Percentiles rank a stretch among this genome's conserved stretches.
phyloP scores from a whole-genome alignment of 2,329 filamentous ascomycete genomes.

The Talaromyces sp. region DNA sequence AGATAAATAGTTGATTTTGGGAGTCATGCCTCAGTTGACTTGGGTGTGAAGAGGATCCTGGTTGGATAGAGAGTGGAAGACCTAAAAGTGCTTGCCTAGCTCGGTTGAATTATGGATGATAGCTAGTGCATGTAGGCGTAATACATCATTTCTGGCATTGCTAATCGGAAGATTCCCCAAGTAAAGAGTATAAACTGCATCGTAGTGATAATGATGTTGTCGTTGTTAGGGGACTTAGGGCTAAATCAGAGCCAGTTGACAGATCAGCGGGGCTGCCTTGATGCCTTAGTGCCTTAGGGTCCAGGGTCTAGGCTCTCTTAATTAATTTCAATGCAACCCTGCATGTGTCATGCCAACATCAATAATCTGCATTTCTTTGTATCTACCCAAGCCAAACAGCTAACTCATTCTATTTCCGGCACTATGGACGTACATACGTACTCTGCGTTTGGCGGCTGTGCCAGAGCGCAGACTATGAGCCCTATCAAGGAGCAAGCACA shows the following conservation, averaged over 20 bases:
- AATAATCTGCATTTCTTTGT: neutral
- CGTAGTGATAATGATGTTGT: neutral
- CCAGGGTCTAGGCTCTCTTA: neutral
- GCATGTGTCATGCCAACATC: neutral
- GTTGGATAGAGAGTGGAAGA: no score
- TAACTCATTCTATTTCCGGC: neutral
- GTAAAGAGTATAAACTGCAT: no score
- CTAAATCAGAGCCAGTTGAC: neutral
- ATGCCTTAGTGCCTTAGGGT: neutral
- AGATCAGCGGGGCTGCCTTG: neutral
- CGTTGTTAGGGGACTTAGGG: neutral
- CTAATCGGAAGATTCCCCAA: no score
- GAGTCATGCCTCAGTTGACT: no score
- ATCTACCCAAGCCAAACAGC: neutral
- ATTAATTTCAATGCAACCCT: neutral
- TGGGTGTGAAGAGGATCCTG: no score
- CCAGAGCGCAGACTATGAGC: neutral
- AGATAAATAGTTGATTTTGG: no score
- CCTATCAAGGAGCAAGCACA: slow-evolving; percentile 1
- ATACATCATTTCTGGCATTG: no score
- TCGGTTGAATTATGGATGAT: no score
- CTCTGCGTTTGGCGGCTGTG: neutral
- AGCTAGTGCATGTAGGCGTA: no score
- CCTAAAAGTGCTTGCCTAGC: no score
- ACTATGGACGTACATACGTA: neutral